Evolutionary conservation across 345 rosid species (phyloP), one percentile per base, ranked within the genome.

Genomic region (Triadica sebifera): DNA sequence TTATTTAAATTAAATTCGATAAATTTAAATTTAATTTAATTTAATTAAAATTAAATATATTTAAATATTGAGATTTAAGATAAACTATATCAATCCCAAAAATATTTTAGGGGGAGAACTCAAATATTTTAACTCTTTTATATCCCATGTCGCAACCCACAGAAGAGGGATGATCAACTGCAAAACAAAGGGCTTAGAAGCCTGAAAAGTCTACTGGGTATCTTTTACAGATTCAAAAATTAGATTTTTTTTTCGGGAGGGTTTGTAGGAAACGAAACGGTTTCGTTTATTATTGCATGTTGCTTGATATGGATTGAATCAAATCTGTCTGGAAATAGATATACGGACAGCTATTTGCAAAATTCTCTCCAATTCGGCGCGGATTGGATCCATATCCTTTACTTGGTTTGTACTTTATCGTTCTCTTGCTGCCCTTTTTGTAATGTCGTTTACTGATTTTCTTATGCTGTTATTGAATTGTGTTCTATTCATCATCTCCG

Each of bases 301-400:
- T 22, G 63, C 51, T 6, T 34, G 17, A 67, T 1, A 12, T 34
- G 20, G 4, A n/a, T 56, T 67, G 49, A 57, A 46, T 45, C 47
- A 67, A 38, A 47, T 58, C 67, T 67, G 58, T 50, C 2, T 15
- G 19, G n/a, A 34, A 5, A 5, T 19, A n/a, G 38, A 8, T 12
- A 29, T 25, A 45, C 45, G 38, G 22, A 37, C 25, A 9, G 20
- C 34, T 12, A 41, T 11, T 9, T 46, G 51, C 13, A 29, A 39
- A 11, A 24, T 66, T n/a, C 52, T 13, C 8, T 50, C 41, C 55
- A 17, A 17, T 51, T 69, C 62, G 20, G 34, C 38, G 11, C 59
- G 58, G 46, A 70, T 69, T 61, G 58, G 64, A 41, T 52, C 70
- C 22, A 64, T 70, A 61, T 61, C 67, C 29, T 49, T 67, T n/a